These are phyloP conservation scores for Rhizopogon vulgaris DNA, from an alignment of 768 basidiomycete genomes.

Conservation along the genomic window DNA sequence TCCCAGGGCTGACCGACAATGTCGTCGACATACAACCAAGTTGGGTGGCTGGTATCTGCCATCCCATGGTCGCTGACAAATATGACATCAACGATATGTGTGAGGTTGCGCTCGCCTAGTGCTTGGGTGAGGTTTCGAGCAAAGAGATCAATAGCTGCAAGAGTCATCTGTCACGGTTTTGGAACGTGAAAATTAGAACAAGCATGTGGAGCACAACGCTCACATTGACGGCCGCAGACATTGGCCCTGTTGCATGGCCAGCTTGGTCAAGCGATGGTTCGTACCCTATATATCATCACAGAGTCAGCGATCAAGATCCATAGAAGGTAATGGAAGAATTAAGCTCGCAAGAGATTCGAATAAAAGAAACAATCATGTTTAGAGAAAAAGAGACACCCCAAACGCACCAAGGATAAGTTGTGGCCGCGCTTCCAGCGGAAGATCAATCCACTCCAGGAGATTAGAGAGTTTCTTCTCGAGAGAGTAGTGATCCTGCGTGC, in stretches of 20 bases:
- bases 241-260: constrained; percentile 67
- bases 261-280: constrained; percentile 86
- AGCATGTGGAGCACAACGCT: constrained; percentile 13
- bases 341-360: background rate
- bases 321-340: background rate
- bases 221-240: constrained; percentile 66
- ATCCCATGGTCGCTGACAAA: constrained; percentile 93
- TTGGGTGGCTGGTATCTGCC: constrained; percentile 79
- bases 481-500: constrained; percentile 48
- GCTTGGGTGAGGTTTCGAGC: constrained; percentile 61
- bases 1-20: constrained; percentile 62
- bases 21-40: constrained; percentile 76
- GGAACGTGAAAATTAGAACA: background rate
- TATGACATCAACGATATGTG: constrained; percentile 78
- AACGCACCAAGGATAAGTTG: constrained; percentile 67
- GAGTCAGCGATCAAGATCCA: background rate
- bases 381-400: background rate
- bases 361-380: background rate
- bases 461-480: constrained; percentile 68
- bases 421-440: constrained; percentile 65
- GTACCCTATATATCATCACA: constrained; percentile 46
- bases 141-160: constrained; percentile 66
- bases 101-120: constrained; percentile 66
- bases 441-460: constrained; percentile 77
- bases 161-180: constrained; percentile 42